Evolutionary conservation across 192 early-diverging fungal genomes (phyloP), one percentile per base, ranked within the genome.

Genomic region (Coemansia sp.): DNA sequence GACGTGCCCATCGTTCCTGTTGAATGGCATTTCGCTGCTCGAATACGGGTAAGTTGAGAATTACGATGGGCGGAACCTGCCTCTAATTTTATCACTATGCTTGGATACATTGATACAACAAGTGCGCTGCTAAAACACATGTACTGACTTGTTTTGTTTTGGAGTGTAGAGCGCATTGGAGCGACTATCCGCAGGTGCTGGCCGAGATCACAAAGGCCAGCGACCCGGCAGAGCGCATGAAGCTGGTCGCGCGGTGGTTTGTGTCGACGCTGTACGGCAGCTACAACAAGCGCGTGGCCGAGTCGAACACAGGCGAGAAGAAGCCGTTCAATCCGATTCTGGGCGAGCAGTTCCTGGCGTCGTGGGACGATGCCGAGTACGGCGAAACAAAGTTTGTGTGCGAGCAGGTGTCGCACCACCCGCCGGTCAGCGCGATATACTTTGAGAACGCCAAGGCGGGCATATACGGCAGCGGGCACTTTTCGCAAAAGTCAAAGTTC

Each of bases 231-330:
- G 88, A 89, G 38, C 84, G 89, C 45, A 85, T 90, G 66, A 67
- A 86, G 69, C 83, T 80, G 29, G 84, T 85, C 14, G 76, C 88
- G 24, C 81, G 82, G 54, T 92, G 91, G 91, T 92, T 88, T 58
- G 80, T 92, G 29, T 89, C 88, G 30, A 87, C 89, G 28, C 78
- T 92, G 23, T 89, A 89, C 49, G 91, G 91, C 40, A 88, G 86
- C 23, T 91, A 87, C 70, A 81, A 87, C 47, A 85, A 81, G 47
- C 85, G 89, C 53, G 81, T 85, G 25, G 87, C 88, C 10, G 84
- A 85, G 49, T 86, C 84, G 9, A 81, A 85, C 72, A 60, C 70
- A 24, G 77, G 77, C 47, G 91, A 92, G 59, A 91, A 91, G 64
- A 89, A 86, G 59, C 91, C 91, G 9, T 91, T 87, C 62, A 85